These are phyloP conservation scores for Secale cereale DNA, from an alignment of 176 grass and related monocot species.

Conservation along the genomic window DNA sequence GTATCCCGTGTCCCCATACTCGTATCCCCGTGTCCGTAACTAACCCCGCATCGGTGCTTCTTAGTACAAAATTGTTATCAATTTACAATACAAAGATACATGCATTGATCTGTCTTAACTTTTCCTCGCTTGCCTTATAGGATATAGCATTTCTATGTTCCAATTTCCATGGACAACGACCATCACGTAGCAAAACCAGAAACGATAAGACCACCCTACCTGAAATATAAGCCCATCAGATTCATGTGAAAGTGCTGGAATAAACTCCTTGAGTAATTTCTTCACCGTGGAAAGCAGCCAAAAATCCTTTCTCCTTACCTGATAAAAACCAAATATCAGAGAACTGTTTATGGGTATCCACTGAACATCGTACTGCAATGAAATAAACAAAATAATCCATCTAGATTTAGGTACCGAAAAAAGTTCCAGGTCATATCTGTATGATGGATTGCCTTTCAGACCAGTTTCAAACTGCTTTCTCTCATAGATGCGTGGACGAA, in stretches of 20 bases:
- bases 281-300: slow-evolving; percentile 90
- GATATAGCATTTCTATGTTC: not conserved
- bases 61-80: not conserved
- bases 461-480: slow-evolving; percentile 85
- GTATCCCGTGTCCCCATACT: too few relatives aligned
- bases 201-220: slow-evolving; percentile 40
- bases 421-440: slow-evolving; percentile 98
- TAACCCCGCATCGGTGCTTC: too few relatives aligned
- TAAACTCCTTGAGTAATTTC: slow-evolving; percentile 82
- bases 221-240: slow-evolving; percentile 99
- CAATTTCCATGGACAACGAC: not conserved
- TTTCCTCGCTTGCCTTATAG: not conserved
- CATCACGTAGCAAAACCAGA: not conserved
- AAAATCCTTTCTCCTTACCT: slow-evolving; percentile 98
- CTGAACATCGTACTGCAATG: not conserved
- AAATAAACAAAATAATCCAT: slow-evolving; percentile 11
- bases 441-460: slow-evolving; percentile 66
- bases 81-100: not conserved
- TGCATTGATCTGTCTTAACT: not conserved
- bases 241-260: slow-evolving; percentile 91
- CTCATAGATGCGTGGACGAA: slow-evolving; percentile 71
- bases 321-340: slow-evolving; percentile 6
- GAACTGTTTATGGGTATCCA: not conserved
- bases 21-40: too few relatives aligned
- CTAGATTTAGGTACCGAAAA: slow-evolving; percentile 65